These are phyloP conservation scores for Tetracentron sinense DNA, from an alignment of 164 flowering plant species.

Conservation along the genomic window DNA sequence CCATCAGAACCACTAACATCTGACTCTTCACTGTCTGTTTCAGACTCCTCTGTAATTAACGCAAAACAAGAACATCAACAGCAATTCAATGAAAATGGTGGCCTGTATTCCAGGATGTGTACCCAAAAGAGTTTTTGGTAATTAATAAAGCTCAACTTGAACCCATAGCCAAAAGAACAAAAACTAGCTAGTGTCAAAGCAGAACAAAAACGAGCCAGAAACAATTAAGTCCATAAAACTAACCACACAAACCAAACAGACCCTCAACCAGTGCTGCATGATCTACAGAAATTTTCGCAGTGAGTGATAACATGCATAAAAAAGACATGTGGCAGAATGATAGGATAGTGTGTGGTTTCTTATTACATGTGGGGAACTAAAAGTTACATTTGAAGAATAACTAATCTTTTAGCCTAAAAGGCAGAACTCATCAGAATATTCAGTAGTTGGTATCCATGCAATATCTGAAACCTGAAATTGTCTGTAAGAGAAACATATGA, in stretches of 20 bases:
- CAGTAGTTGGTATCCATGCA: too few relatives aligned
- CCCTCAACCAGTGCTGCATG: not conserved
- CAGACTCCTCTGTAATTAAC: slow-evolving; percentile 58
- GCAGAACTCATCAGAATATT: too few relatives aligned
- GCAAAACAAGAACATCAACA: slow-evolving; percentile 11
- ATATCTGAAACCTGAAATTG: too few relatives aligned
- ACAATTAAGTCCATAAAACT: not conserved
- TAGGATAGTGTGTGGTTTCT: too few relatives aligned
- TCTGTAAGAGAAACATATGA: too few relatives aligned
- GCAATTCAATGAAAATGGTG: too few relatives aligned
- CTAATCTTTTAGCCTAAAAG: too few relatives aligned
- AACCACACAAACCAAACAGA: not conserved
- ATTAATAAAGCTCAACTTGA: not conserved
- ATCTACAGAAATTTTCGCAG: not conserved
- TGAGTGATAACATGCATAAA: too few relatives aligned
- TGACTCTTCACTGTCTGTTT: slow-evolving; percentile 78
- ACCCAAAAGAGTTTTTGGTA: not conserved
- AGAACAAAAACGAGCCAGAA: not conserved
- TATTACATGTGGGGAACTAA: too few relatives aligned
- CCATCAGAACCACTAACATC: slow-evolving; percentile 89
- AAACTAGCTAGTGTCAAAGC: not conserved
- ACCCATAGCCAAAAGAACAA: not conserved
- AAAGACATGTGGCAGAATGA: too few relatives aligned
- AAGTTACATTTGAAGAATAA: too few relatives aligned
- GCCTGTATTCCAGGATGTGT: not conserved